These are phyloP conservation scores for Chamaecrista fasciculata DNA, from an alignment of 306 rosid species.

Conservation along the genomic window DNA sequence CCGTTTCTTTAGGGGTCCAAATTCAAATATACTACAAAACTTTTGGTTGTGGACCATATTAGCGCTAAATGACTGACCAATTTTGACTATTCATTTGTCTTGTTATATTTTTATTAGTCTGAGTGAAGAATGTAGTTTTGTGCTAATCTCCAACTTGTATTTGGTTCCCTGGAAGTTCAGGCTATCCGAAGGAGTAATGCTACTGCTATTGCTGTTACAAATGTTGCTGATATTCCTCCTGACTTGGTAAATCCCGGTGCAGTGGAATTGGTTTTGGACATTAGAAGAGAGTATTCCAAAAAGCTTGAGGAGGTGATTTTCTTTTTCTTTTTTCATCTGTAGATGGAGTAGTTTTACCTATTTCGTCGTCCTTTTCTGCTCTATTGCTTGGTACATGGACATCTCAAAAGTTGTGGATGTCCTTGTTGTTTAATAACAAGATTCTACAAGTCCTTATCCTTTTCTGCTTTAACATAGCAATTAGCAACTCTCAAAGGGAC, in stretches of 20 bases:
- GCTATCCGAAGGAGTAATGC: constrained; percentile 56
- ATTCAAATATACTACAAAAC: not conserved
- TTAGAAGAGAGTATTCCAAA: constrained; percentile 73
- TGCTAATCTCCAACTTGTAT: constrained; percentile 20
- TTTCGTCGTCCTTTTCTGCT: not conserved
- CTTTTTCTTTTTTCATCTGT: constrained; percentile 5
- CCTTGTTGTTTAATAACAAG: constrained; percentile 2
- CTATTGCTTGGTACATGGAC: constrained; percentile 11
- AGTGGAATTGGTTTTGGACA: constrained; percentile 70
- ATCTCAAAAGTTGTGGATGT: constrained; percentile 19
- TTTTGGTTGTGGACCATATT: constrained; percentile 3
- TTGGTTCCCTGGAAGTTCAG: constrained; percentile 40
- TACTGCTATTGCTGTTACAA: constrained; percentile 39
- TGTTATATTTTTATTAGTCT: not conserved
- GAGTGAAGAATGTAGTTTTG: constrained; percentile 3
- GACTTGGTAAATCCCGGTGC: constrained; percentile 75
- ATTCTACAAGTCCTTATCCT: not conserved
- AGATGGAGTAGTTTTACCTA: constrained; percentile 24
- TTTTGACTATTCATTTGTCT: not conserved
- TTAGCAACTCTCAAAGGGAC: not conserved
- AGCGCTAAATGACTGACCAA: not conserved
- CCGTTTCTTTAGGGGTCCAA: no score
- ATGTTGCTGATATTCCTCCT: constrained; percentile 61
- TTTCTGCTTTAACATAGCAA: constrained; percentile 2
- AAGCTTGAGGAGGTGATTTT: constrained; percentile 81